Base-by-base conservation (phyloP, 2,329 filamentous ascomycete genomes). In the Mycosphaerelloides madeirae region DNA sequence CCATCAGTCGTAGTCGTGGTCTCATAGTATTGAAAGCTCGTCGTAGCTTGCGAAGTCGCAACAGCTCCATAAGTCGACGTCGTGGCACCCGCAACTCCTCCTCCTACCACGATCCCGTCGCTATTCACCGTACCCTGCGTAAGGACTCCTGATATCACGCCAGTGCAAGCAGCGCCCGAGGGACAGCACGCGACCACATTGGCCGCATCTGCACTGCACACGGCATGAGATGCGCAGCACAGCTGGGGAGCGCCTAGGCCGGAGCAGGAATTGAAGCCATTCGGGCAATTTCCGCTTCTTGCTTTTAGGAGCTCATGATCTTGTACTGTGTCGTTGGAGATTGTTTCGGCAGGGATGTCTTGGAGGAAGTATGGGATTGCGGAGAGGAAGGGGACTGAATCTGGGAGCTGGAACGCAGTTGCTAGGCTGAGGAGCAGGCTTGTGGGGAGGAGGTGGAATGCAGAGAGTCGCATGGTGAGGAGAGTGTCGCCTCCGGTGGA, bases 101-200 rank as follows among this genome's bases (percentile, higher is more conserved):
- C 53, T 20, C 55, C 57, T n/a, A 61, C 54, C 14, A 58, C 18
- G 2, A 35, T 48, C 4, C 59, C 59, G 46, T 57, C 43, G 8
- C 49, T 50, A 31, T 56, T 52, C 31, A 65, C 47, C 8, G 57
- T 60, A 9, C 62, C 62, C 25, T 55, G 63, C 0, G 68, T 65
- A 12, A 63, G 58, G 20, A 62, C 50, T 14, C 58, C 59, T 7
- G 50, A 63, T 8, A 81, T 68, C 7, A 68, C 72, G 2, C 80
- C 80, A 0, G 79, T 81, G 57, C 80, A 83, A 20, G 67, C 72
- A 12, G 75, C 74, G 39, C 75, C 73, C 19, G 65, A 69, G 0
- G 78, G 78, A 64, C 80, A 83, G 68, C 80, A 83, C 18, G 79
- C 80, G 42, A 82, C 74, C 49, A 80, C 70, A 42, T 78, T 71